phyloP scores from a whole-genome alignment of 257 asterid genomes.

The Scutellaria galericulata region DNA sequence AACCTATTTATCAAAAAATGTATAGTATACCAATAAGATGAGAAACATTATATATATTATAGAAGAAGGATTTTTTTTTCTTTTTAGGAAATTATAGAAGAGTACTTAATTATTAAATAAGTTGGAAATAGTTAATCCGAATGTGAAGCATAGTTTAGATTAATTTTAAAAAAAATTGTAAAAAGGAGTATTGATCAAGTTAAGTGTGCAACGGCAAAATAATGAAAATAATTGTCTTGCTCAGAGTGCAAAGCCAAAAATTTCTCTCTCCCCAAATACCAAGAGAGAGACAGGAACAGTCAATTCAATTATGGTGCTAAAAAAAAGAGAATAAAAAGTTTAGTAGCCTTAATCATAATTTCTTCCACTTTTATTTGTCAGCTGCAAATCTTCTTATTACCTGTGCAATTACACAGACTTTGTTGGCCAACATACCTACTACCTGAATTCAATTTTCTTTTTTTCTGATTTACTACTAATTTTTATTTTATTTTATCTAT shows the following conservation, averaged over 20 bases:
- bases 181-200: not conserved
- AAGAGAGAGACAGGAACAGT: slow-evolving; percentile 37
- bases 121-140: too few species aligned
- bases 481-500: not conserved
- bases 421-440: slow-evolving; percentile 44
- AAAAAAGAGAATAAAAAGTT: slow-evolving; percentile 41
- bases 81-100: too few species aligned
- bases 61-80: too few species aligned
- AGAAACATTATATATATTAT: too few species aligned
- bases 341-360: slow-evolving; percentile 55
- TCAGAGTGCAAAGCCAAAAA: slow-evolving; percentile 28
- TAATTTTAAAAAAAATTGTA: not conserved
- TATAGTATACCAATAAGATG: too few species aligned
- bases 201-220: slow-evolving; percentile 24
- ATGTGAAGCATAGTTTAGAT: too few species aligned
- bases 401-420: slow-evolving; percentile 53
- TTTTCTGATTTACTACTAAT: slow-evolving; percentile 12
- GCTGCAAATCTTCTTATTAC: slow-evolving; percentile 45
- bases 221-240: slow-evolving; percentile 26
- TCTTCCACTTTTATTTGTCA: slow-evolving; percentile 51
- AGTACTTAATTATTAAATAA: too few species aligned
- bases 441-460: slow-evolving; percentile 13
- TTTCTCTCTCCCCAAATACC: slow-evolving; percentile 14
- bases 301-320: slow-evolving; percentile 50
- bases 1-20: too few species aligned